Conservation (phyloP, 441 rosid genomes). For the Jatropha podagrica region DNA sequence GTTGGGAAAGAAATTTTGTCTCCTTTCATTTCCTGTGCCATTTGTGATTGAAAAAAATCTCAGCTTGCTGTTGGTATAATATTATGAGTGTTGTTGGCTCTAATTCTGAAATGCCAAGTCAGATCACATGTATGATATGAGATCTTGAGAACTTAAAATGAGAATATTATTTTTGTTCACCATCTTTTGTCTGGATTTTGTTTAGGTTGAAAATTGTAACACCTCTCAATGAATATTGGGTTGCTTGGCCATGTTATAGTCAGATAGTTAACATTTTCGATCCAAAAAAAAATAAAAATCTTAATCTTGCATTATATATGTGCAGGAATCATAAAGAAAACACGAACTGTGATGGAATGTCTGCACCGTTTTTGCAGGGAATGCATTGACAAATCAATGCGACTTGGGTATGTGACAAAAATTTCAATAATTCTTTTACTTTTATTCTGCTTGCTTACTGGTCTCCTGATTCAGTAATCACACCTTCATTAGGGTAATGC, state of each 20-base stretch:
- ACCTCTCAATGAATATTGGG: not conserved
- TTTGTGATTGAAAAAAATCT: not conserved
- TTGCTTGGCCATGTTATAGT: slow-evolving; percentile 3
- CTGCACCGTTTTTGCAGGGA: slow-evolving; percentile 96
- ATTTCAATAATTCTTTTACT: not conserved
- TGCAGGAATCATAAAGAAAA: slow-evolving; percentile 91
- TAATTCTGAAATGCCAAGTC: not conserved
- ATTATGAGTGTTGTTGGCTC: not conserved
- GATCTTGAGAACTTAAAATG: not conserved
- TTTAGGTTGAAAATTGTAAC: not conserved
- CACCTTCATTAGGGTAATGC: slow-evolving; percentile 7
- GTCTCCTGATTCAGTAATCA: not conserved
- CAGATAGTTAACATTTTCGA: not conserved
- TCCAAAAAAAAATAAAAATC: not conserved
- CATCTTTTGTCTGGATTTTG: slow-evolving; percentile 11
- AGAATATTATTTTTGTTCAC: not conserved
- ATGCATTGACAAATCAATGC: slow-evolving; percentile 98
- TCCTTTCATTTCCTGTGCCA: not conserved
- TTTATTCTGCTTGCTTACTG: not conserved
- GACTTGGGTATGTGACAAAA: slow-evolving; percentile 70
- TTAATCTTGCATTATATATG: slow-evolving; percentile 16
- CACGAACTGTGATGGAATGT: slow-evolving; percentile 96
- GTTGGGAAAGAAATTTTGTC: not conserved
- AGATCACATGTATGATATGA: not conserved
- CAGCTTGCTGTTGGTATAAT: not conserved